Evolutionary conservation across 2,329 filamentous ascomycete species (phyloP).

Genomic region (Aaosphaeria arxii): DNA sequence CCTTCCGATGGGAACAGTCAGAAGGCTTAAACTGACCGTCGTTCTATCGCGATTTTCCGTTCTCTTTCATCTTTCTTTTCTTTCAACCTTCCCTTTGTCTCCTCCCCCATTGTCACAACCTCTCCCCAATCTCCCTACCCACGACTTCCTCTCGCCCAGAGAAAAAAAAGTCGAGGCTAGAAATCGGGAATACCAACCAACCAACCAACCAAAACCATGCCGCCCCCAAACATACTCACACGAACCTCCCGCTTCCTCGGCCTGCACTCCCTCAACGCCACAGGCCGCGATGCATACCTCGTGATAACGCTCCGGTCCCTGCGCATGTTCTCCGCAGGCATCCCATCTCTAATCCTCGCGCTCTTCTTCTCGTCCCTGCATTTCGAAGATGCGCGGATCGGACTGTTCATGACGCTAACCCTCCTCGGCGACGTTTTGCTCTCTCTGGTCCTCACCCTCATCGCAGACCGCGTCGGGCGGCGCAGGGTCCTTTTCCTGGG

Average conservation of each 20-base stretch:
- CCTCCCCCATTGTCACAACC: background rate
- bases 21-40: background rate
- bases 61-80: too few species aligned
- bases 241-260: slow-evolving; percentile 29
- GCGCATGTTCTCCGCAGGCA: slow-evolving; percentile 36
- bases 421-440: slow-evolving; percentile 38
- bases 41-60: background rate
- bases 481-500: slow-evolving; percentile 34
- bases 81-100: background rate
- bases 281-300: slow-evolving; percentile 35
- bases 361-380: slow-evolving; percentile 36
- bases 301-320: slow-evolving; percentile 41
- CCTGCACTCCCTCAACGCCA: slow-evolving; percentile 26
- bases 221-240: slow-evolving; percentile 8
- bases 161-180: background rate
- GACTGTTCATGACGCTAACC: slow-evolving; percentile 41
- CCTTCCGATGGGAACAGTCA: background rate
- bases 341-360: slow-evolving; percentile 36
- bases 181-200: background rate
- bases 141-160: background rate
- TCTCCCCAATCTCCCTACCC: background rate
- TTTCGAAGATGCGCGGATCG: slow-evolving; percentile 35
- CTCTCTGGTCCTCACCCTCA: slow-evolving; percentile 35
- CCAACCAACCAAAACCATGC: background rate
- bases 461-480: slow-evolving; percentile 37